Evolutionary conservation across 169 alveolate species (phyloP).

Genomic region (Plasmodium gallinaceum): DNA sequence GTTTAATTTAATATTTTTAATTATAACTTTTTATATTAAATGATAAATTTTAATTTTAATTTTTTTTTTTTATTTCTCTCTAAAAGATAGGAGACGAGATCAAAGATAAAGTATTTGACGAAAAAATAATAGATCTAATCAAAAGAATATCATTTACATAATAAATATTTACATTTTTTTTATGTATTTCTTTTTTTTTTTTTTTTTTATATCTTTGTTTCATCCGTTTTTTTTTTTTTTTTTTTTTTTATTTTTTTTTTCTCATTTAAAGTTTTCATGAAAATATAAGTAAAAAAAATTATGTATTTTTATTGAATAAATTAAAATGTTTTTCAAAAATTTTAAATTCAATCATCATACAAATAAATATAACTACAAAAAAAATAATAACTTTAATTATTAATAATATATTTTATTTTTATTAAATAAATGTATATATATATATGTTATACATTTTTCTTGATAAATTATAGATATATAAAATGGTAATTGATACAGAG

Average conservation of each 20-base stretch:
- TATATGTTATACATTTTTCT: background rate
- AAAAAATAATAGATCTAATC: constrained; percentile 51
- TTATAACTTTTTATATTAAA: background rate
- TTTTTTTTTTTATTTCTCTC: constrained; percentile 20
- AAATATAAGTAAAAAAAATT: no score
- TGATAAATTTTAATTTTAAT: background rate
- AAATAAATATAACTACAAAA: no score
- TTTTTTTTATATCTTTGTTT: background rate
- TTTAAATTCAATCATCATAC: no score
- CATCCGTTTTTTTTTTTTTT: background rate
- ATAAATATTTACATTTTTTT: background rate
- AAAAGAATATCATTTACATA: constrained; percentile 10
- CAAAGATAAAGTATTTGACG: constrained; percentile 60
- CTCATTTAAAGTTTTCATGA: background rate
- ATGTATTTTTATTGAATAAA: no score
- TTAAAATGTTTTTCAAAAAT: no score
- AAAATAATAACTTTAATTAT: no score
- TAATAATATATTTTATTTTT: no score
- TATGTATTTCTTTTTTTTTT: constrained; percentile 1
- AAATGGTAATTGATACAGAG: constrained; percentile 53
- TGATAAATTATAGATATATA: background rate
- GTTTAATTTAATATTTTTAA: background rate
- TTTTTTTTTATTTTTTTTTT: background rate
- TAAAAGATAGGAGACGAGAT: constrained; percentile 68
- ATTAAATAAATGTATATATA: no score